Evolutionary conservation across 176 grass and related monocot genomes (phyloP).

Genomic region (Themeda triandra): DNA sequence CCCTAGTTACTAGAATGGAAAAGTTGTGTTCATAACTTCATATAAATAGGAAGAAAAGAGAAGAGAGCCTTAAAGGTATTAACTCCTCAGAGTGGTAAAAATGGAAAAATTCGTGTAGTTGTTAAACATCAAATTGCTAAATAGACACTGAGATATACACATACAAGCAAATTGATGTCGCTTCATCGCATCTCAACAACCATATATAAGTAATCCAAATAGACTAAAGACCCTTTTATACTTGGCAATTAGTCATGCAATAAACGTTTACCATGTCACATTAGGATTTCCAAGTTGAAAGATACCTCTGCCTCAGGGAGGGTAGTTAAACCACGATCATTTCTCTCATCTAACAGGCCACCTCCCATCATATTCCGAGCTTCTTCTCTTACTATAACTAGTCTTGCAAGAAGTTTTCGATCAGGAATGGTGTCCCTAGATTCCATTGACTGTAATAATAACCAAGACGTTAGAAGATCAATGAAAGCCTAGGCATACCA

Average conservation of each 20-base stretch:
- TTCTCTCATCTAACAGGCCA: constrained; percentile 97
- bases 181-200: background rate
- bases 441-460: constrained; percentile 71
- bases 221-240: background rate
- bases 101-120: background rate
- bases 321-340: constrained; percentile 76
- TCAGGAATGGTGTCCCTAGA: constrained; percentile 66
- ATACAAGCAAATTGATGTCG: background rate
- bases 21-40: no score
- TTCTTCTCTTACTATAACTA: constrained; percentile 91
- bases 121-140: background rate
- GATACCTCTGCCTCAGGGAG: constrained; percentile 88
- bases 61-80: background rate
- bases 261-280: background rate
- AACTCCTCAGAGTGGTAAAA: background rate
- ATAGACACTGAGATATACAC: background rate
- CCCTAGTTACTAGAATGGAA: no score
- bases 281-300: background rate
- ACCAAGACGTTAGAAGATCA: background rate
- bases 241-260: background rate
- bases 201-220: constrained; percentile 6
- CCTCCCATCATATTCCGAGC: constrained; percentile 94
- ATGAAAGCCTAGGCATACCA: background rate
- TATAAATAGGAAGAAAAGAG: background rate
- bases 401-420: constrained; percentile 77